Evolutionary conservation across 2,329 filamentous ascomycete species (phyloP), one percentile per base, ranked within the genome.

Genomic region (Helotiales sp.): DNA sequence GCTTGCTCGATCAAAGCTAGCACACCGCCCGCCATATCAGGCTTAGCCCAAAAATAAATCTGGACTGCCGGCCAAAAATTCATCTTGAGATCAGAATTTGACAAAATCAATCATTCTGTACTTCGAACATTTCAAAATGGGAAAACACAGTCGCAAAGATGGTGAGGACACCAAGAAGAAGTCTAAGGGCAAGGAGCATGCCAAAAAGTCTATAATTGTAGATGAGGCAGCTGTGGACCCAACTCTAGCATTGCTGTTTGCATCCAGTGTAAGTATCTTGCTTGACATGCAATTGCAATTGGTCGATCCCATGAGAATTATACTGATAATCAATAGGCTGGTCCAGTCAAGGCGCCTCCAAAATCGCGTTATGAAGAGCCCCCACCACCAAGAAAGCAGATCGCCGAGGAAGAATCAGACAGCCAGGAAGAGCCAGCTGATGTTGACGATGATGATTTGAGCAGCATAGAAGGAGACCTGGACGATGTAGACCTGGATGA

Each of bases 241-340:
- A 77, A 81, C 84, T 64, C 82, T 93, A 72, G 84, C 89, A 75
- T 88, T 89, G 69, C 84, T 93, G 45, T 93, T 93, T 80, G 85
- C 89, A 65, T 82, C 85, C 65, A 93, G 91, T 82, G 91, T 93
- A 85, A 81, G 89, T 85, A 47, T 32, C 28, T 55, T n/a, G n/a
- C n/a, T n/a, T n/a, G n/a, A n/a, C n/a, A n/a, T n/a, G 34, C 34
- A 40, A 13, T 15, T 13, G 34, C 8, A 13, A 7, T 13, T 40
- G 8, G 34, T 8, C 34, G 11, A 40, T 40, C n/a, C n/a, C n/a
- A n/a, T n/a, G n/a, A 28, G 58, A 32, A 47, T 40, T 40, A 58
- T 55, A 61, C 61, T 69, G 45, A 71, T 40, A 24, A 28, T 45
- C 34, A 34, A 47, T 59, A 78, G 77, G 75, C 78, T 49, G 79